phyloP scores from a whole-genome alignment of 2,329 filamentous ascomycete species.

The Aspergillus persii region DNA sequence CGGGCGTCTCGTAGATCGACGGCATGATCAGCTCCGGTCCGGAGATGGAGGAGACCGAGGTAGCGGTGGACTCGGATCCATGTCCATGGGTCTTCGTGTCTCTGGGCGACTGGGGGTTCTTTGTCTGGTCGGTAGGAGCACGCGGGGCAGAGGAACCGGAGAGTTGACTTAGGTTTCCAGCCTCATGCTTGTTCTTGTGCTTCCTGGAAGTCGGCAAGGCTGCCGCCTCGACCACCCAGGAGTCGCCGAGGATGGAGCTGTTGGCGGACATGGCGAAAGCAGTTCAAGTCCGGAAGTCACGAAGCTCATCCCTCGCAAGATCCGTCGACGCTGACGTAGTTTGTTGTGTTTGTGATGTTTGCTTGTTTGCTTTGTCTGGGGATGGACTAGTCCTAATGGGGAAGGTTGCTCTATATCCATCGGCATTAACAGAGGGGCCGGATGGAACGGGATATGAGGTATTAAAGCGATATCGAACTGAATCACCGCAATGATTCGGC shows the following conservation, averaged over 20 bases:
- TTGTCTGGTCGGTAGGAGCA: neutral
- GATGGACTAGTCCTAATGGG: no score
- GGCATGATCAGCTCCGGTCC: conserved; percentile 43
- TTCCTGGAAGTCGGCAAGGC: conserved; percentile 16
- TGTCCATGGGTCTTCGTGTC: conserved; percentile 5
- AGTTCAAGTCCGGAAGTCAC: neutral
- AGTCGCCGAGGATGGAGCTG: conserved; percentile 31
- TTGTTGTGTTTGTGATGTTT: no score
- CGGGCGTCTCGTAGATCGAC: conserved; percentile 36
- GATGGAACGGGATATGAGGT: no score
- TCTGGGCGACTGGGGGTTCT: conserved; percentile 8
- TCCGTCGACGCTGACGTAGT: no score
- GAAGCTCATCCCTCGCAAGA: no score
- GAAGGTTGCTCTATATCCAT: no score
- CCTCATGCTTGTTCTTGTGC: neutral
- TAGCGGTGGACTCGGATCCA: conserved; percentile 22
- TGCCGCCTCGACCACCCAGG: conserved; percentile 35
- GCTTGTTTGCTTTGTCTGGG: no score
- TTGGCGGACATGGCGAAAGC: neutral
- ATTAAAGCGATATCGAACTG: no score
- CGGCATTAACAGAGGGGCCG: no score
- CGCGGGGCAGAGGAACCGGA: neutral
- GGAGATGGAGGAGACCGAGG: conserved; percentile 28
- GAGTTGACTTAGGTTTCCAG: neutral
- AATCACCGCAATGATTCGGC: no score